A percentile compares a stretch with the other conserved stretches of the same genome.
These are phyloP conservation scores for Pestalotiopsis sp. DNA, from an alignment of 2,329 filamentous ascomycete genomes.

Conservation along the genomic window DNA sequence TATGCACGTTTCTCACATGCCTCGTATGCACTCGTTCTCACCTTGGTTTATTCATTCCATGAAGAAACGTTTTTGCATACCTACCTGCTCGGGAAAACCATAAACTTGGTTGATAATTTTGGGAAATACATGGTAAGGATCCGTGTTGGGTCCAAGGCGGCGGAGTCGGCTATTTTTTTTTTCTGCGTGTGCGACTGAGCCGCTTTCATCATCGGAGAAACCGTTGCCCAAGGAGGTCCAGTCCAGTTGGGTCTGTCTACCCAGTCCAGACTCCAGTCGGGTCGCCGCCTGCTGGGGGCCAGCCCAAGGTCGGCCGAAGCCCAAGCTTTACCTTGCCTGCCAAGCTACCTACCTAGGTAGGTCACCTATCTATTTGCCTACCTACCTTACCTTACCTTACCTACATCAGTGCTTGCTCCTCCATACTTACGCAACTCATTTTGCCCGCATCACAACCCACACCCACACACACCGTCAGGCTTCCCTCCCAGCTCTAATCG, in stretches of 20 bases:
- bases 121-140: not conserved
- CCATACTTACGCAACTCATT: constrained; percentile 1
- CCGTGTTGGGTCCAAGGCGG: not conserved
- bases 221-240: constrained; percentile 17
- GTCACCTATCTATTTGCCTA: not conserved
- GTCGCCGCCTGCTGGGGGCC: not conserved
- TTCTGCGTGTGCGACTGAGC: constrained; percentile 21
- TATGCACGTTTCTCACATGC: too few species aligned
- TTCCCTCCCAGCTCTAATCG: not conserved
- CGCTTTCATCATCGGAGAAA: constrained; percentile 32
- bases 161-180: constrained; percentile 17
- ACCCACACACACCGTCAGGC: not conserved
- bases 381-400: not conserved
- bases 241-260: not conserved
- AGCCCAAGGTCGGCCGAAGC: not conserved
- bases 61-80: too few species aligned
- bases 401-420: not conserved
- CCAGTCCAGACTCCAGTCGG: not conserved
- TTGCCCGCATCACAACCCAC: constrained; percentile 1
- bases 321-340: not conserved
- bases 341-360: not conserved
- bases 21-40: too few species aligned
- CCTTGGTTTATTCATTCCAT: too few species aligned
- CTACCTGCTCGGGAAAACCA: not conserved
- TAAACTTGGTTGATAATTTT: not conserved